Conservation (phyloP, 116 monocot species). For the Iris pallida region DNA sequence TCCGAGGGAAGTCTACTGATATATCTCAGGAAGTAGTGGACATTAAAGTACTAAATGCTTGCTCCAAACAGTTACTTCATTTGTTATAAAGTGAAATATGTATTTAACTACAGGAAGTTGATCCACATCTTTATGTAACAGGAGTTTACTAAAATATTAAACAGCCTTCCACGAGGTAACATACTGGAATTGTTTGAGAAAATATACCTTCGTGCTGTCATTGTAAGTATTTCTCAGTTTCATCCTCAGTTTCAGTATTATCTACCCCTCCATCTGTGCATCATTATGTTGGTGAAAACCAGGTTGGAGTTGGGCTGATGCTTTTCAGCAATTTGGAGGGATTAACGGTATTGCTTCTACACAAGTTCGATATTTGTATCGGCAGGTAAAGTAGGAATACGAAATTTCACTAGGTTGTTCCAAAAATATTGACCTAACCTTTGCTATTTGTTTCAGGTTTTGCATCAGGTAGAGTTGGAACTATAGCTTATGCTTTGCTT, state of each 20-base stretch:
- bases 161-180: constrained; percentile 37
- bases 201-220: constrained; percentile 36
- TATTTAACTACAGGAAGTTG: no score
- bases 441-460: constrained; percentile 31
- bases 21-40: constrained; percentile 4
- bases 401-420: neutral
- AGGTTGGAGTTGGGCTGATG: constrained; percentile 78
- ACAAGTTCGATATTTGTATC: constrained; percentile 56
- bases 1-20: neutral
- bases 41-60: constrained; percentile 10
- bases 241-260: neutral
- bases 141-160: constrained; percentile 45
- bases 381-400: constrained; percentile 36
- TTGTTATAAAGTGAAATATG: no score
- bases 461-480: constrained; percentile 42
- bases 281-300: neutral
- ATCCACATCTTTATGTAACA: constrained; percentile 5
- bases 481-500: constrained; percentile 35
- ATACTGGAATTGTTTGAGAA: constrained; percentile 46
- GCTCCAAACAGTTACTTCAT: no score
- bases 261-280: neutral
- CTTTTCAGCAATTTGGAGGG: constrained; percentile 71
- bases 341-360: constrained; percentile 56
- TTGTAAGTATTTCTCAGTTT: constrained; percentile 17
- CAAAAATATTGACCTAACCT: neutral